These are phyloP conservation scores for Pseudogymnoascus destructans DNA, from an alignment of 2,329 filamentous ascomycete genomes.

Conservation along the genomic window DNA sequence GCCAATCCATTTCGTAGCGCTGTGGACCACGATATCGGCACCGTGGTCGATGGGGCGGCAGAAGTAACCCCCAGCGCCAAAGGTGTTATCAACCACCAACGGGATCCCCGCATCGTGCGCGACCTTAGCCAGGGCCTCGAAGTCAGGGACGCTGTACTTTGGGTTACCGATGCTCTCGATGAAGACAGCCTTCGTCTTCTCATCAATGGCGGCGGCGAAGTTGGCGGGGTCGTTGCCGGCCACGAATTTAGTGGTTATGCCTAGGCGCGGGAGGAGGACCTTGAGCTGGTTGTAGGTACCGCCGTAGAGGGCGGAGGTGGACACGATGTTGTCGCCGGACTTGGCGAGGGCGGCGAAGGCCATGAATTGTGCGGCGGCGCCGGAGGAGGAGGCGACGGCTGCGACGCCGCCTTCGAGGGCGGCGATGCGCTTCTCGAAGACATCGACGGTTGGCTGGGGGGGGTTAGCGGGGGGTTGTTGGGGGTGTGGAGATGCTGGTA, in stretches of 20 bases:
- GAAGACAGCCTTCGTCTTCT: conserved; percentile 85
- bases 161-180: conserved; percentile 91
- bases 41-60: conserved; percentile 77
- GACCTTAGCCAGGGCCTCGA: conserved; percentile 72
- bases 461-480: neutral
- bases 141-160: conserved; percentile 82
- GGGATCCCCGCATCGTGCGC: conserved; percentile 55
- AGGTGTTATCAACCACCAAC: conserved; percentile 75
- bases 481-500: neutral
- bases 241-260: conserved; percentile 80
- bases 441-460: conserved; percentile 77
- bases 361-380: conserved; percentile 89
- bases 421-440: conserved; percentile 94
- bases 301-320: conserved; percentile 82
- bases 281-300: conserved; percentile 98
- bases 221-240: conserved; percentile 67
- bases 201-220: conserved; percentile 72
- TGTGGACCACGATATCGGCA: conserved; percentile 88
- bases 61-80: conserved; percentile 85
- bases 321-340: conserved; percentile 83
- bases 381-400: conserved; percentile 72
- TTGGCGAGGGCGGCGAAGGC: conserved; percentile 72
- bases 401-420: conserved; percentile 86
- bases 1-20: conserved; percentile 93
- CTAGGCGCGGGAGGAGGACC: conserved; percentile 74